Base-by-base conservation (phyloP, 352 stramenopile genomes). In the Peronospora tabacina region DNA sequence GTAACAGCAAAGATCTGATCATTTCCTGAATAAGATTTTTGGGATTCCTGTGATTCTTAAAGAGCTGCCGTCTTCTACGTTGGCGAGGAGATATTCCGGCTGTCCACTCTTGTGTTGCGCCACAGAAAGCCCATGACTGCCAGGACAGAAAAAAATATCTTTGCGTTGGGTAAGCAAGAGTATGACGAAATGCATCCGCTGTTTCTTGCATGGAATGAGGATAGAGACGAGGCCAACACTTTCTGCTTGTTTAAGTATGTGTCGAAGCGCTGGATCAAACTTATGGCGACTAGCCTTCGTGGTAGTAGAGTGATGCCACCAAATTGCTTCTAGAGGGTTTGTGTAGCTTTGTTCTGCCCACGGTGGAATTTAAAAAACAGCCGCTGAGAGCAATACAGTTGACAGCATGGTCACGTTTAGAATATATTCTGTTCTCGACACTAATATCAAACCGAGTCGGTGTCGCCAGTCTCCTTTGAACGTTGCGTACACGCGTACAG, bases 311-410 rank as follows among this genome's bases (percentile, higher is more conserved):
- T 45, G 36, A 2, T 30, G 11, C 36, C 36, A 45, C 5, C 45
- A 32, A 53, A 53, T 11, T 44, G 20, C 8, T 53, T 53, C 11
- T 53, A 19, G 3, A 53, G 3, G 7, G n/a, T n/a, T 45, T 32
- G 1, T 5, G 7, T 6, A 45, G 10, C 7, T 53, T 11, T 1
- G 37, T n/a, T 37, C 46, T 8, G 36, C 26, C 36, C 36, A 45
- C 4, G 17, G 22, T 3, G 35, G 46, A 1, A 39, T 29, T 1
- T 53, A 34, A 19, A 53, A 45, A 9, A 11, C 35, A 24, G 36
- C 36, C 5, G 46, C 16, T 1, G 46, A 45, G 15, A 45, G 45
- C 7, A 53, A n/a, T 15, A 53, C 10, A 12, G 34, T 13, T 15
- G 44, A 20, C 11, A 44, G n/a, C 9, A 36, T 16, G 19, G 43